Base-by-base conservation (phyloP, 2,329 filamentous ascomycete species). In the Aspergillus sclerotialis region DNA sequence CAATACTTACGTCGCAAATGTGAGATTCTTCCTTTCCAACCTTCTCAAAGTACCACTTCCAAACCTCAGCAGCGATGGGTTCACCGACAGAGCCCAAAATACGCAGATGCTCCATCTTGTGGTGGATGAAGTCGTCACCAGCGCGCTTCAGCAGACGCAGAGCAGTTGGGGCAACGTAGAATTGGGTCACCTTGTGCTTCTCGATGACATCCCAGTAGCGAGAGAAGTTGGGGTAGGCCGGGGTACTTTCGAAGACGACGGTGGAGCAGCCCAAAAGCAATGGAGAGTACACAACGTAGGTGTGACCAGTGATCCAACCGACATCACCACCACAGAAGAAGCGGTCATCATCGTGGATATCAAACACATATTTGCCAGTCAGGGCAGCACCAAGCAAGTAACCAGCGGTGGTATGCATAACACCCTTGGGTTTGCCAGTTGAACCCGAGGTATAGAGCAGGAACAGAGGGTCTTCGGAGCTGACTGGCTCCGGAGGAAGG, bases 271-370 rank as follows among this genome's bases (percentile, higher is more conserved):
- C 92, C 30, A 96, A 79, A 29, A 98, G 73, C 34, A 98, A 74
- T 45, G 92, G 92, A 8, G 92, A 88, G 59, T 98, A 98, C 25
- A 98, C 90, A 37, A 96, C 90, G 54, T 98, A 98, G 15, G 92
- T 94, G 69, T 98, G 92, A 12, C 92, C 92, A 18, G 92, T 98
- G 60, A 98, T 96, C 92, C 92, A 98, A 46, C 92, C 92, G 28
- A 98, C 90, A 56, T 98, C 92, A 61, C 92, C 92, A 63, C 89
- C 92, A 53, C 92, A 98, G 75, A 96, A 96, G 75, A 92, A 95
- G 44, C 78, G 79, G 63, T 98, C 92, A 35, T 84, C 80, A 43
- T 89, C 82, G 62, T 98, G 92, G 44, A 98, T 93, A 61, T 98
- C 92, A 59, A 98, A 98, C 43, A 96, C 90, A 63, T 98, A 96